Conservation (phyloP, 805 yeast genomes). For the Kluyveromyces nonfermentans region DNA sequence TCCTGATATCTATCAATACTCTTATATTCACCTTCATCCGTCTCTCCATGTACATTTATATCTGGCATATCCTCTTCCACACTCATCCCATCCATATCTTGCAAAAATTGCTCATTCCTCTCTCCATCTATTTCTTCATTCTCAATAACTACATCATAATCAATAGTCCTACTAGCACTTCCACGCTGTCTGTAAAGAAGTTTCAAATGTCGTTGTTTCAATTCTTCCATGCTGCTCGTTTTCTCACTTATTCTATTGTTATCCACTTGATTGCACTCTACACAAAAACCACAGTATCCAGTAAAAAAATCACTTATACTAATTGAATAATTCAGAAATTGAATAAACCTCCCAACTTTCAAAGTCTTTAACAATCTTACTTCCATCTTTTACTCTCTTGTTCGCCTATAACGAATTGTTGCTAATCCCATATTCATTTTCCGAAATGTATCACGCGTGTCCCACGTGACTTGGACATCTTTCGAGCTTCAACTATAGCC, state of each 20-base stretch:
- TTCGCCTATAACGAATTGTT: no score
- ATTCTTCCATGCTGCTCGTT: background rate
- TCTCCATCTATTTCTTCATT: background rate
- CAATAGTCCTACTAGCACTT: conserved; percentile 19
- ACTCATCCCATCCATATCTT: background rate
- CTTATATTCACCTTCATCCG: background rate
- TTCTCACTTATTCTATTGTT: background rate
- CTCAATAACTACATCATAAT: conserved; percentile 10
- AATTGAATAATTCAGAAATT: no score
- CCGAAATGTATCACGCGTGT: background rate
- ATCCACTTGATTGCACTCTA: no score
- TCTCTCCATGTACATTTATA: no score
- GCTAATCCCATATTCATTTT: no score
- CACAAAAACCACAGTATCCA: background rate
- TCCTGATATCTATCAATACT: conserved; percentile 1
- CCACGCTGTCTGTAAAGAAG: conserved; percentile 26
- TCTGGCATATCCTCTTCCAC: conserved; percentile 1
- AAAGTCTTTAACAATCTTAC: no score
- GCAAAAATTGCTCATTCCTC: background rate
- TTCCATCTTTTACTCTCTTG: no score
- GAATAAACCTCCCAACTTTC: no score
- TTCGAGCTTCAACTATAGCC: no score
- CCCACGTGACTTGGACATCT: background rate
- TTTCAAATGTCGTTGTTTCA: conserved; percentile 16
- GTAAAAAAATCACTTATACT: no score